A percentile compares a stretch with the other conserved stretches of the same genome.
phyloP scores from a whole-genome alignment of 169 alveolate species.

The Eimeria acervulina region DNA sequence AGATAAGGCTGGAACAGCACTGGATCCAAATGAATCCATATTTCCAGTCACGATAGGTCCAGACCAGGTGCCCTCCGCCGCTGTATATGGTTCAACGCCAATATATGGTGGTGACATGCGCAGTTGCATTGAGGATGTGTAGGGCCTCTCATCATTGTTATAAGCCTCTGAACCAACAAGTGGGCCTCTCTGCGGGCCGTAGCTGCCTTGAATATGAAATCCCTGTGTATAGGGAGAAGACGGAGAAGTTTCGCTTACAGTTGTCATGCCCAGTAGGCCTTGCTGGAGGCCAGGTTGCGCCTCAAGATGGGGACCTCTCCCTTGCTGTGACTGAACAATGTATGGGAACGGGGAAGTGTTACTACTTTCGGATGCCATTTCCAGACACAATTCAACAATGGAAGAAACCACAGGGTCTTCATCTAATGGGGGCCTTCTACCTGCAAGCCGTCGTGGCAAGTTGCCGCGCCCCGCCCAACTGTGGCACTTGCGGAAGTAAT shows the following conservation, averaged over 20 bases:
- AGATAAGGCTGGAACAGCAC: neutral
- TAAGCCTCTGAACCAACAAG: neutral
- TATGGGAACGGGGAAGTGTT: neutral
- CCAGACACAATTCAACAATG: constrained; percentile 9
- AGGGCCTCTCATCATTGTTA: neutral
- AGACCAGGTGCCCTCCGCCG: neutral
- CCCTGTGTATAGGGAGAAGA: neutral
- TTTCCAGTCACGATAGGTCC: neutral
- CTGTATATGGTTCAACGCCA: neutral
- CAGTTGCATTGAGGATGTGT: neutral
- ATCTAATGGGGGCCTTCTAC: neutral
- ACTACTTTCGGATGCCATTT: neutral
- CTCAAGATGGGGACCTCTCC: neutral
- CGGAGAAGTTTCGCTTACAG: neutral
- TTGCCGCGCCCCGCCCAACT: neutral
- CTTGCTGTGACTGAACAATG: neutral
- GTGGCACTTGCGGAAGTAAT: neutral
- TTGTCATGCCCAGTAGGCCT: neutral
- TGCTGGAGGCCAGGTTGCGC: neutral
- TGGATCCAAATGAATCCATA: neutral
- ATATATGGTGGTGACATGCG: neutral
- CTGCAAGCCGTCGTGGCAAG: neutral
- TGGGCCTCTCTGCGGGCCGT: neutral
- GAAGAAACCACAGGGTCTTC: neutral
- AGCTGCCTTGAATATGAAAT: neutral